phyloP scores from a whole-genome alignment of 78 protist species.

The slime mould (Dictyostelium discoideum) region dicty_2.7 NC_007089.4:3541001-3541500 shows the following conservation, averaged over 20 bases:
- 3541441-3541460: neutral
- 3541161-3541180: constrained; percentile 8
- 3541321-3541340: neutral
- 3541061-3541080: constrained; percentile 75
- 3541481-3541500: neutral
- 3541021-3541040: neutral
- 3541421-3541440: neutral
- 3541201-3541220: constrained; percentile 32
- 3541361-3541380: neutral
- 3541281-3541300: neutral
- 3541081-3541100: constrained; percentile 70
- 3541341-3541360: neutral
- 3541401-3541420: neutral
- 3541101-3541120: constrained; percentile 1
- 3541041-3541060: constrained; percentile 44
- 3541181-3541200: constrained; percentile 71
- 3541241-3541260: neutral
- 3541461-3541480: neutral
- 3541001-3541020: too few species aligned
- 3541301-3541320: neutral
- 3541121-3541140: constrained; percentile 21
- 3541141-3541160: neutral
- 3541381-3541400: neutral
- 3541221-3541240: neutral
- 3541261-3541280: neutral